These are phyloP conservation scores for Paspalum vaginatum DNA, from an alignment of 176 grass and related monocot species.

Conservation along the genomic window DNA sequence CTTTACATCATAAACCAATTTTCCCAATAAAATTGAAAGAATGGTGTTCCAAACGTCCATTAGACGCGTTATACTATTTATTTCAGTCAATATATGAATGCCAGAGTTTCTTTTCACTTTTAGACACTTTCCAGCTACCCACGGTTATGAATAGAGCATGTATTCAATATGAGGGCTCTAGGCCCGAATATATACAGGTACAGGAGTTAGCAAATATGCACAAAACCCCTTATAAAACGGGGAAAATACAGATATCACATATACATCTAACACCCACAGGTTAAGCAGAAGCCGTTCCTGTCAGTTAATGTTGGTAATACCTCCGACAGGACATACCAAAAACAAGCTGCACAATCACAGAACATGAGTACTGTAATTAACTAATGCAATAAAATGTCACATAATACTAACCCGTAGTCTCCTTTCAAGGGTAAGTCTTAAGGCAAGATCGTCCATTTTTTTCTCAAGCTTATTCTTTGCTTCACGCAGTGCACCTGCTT, in stretches of 20 bases:
- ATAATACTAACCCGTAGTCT: conserved; percentile 68
- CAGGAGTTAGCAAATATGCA: no score
- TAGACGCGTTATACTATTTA: not conserved
- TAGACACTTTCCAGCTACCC: not conserved
- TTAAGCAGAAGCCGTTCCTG: not conserved
- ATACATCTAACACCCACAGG: no score
- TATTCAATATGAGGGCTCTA: no score
- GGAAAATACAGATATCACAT: no score
- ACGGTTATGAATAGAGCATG: no score
- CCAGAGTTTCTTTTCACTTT: not conserved
- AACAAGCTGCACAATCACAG: not conserved
- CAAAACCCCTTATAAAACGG: no score
- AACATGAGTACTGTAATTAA: not conserved
- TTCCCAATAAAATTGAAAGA: not conserved
- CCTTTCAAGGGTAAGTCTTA: conserved; percentile 84
- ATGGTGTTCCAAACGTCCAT: not conserved
- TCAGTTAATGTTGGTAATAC: not conserved
- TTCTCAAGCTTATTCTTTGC: conserved; percentile 99
- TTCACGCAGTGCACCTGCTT: conserved; percentile 91
- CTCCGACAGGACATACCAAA: not conserved
- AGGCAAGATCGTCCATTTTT: conserved; percentile 88
- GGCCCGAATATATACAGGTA: no score
- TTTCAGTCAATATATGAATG: not conserved
- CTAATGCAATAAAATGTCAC: not conserved
- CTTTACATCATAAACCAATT: not conserved